Conservation (phyloP, 2,329 filamentous ascomycete species). For the Trichocomaceae sp. region DNA sequence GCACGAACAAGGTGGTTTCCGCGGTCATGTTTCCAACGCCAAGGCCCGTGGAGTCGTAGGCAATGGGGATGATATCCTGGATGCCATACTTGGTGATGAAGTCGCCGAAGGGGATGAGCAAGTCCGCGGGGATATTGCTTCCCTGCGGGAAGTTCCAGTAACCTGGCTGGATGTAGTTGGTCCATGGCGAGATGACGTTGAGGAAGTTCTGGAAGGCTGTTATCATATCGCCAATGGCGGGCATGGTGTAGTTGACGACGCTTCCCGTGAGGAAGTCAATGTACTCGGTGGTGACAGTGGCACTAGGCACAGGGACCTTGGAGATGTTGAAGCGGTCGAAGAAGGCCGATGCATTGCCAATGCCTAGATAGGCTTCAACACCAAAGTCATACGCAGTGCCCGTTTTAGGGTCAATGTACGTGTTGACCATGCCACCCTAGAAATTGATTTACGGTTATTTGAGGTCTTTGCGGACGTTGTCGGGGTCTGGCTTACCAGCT, state of each 20-base stretch:
- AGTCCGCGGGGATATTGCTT: conserved; percentile 36
- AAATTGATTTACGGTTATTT: not conserved
- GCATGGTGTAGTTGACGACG: conserved; percentile 13
- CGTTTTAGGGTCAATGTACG: conserved; percentile 23
- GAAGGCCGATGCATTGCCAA: conserved; percentile 26
- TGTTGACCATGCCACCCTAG: conserved; percentile 29
- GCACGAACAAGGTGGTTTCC: conserved; percentile 7
- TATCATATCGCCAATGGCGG: not conserved
- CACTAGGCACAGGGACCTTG: conserved; percentile 13
- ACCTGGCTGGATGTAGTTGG: conserved; percentile 5
- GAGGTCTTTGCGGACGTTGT: too few species aligned
- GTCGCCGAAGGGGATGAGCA: conserved; percentile 43
- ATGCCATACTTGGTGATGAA: conserved; percentile 47
- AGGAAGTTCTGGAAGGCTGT: conserved; percentile 4
- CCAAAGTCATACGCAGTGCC: conserved; percentile 29
- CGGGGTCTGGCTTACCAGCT: conserved; percentile 15
- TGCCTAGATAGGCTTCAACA: conserved; percentile 26
- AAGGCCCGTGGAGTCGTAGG: conserved; percentile 36
- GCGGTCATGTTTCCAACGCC: conserved; percentile 34
- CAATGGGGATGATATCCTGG: conserved; percentile 34
- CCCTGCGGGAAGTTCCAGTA: conserved; percentile 37
- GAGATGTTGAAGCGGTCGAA: conserved; percentile 25
- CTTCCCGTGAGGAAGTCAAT: conserved; percentile 25
- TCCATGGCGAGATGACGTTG: conserved; percentile 8
- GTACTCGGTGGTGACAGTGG: conserved; percentile 16